Evolutionary conservation across 1,284 basidiomycete genomes (phyloP), one percentile per base, ranked within the genome.

Genomic region (Sparassis latifolia): DNA sequence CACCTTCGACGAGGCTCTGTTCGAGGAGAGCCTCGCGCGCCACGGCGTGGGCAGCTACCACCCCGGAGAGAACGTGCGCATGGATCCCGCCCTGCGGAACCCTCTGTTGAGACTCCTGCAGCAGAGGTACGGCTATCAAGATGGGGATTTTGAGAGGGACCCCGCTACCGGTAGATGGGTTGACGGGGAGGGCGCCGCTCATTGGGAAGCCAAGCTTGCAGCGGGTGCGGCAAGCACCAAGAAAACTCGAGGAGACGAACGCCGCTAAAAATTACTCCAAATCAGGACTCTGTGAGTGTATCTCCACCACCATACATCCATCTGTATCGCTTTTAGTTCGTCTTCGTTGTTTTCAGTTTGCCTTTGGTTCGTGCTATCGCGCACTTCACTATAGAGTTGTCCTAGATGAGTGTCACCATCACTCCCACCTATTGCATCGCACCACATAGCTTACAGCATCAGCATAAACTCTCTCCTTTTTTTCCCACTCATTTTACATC

Each of bases 71-170:
- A 84, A 66, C 52, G 89, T 90, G 45, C 83, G 88, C 58, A 91
- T 91, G 88, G 89, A 91, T 58, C 89, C 89, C 7, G 85, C 84
- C 37, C 69, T 91, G 50, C 78, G 88, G 43, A 89, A 90, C 56
- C 85, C 87, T 37, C 75, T 91, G 42, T 72, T 91, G 52, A 79
- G 74, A 65, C 69, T 91, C 31, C 70, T 91, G 35, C 72, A 89
- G 64, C 61, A 75, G 55, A 76, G 87, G 30, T 91, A 87, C 62
- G 78, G 76, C n/a, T 91, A 91, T 66, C 77, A 76, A 45, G 88
- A 91, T 64, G 88, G 88, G 1, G 88, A 91, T 62, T 91, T 91
- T 58, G 89, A 91, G 60, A 76, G 81, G 46, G 76, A 87, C 55
- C 66, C 79, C 1, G 52, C 65, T 38, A 78, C 80, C 0, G 82